Conservation (phyloP, 2,329 filamentous ascomycete genomes). For the Acephala macrosclerotiorum region DNA sequence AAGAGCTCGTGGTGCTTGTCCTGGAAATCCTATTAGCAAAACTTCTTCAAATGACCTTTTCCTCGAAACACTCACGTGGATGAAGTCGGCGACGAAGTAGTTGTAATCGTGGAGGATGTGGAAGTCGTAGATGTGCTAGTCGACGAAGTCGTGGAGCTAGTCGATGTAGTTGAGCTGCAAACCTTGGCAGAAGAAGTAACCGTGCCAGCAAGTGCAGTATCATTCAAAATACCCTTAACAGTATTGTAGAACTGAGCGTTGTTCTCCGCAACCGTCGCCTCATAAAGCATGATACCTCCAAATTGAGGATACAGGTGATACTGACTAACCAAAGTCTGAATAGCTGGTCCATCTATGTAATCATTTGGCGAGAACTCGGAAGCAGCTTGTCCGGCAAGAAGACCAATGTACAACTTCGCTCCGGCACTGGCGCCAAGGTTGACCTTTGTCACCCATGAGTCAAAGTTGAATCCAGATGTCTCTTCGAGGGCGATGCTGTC, state of each 20-base stretch:
- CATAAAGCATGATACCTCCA: constrained; percentile 46
- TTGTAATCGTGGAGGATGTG: neutral
- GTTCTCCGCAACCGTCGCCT: constrained; percentile 37
- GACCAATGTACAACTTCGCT: constrained; percentile 43
- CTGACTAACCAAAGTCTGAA: constrained; percentile 33
- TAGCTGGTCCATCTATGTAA: constrained; percentile 37
- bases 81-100: constrained; percentile 10
- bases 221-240: constrained; percentile 33
- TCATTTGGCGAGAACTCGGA: constrained; percentile 23
- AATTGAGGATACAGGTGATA: constrained; percentile 37
- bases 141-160: constrained; percentile 3
- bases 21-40: neutral
- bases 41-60: neutral
- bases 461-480: constrained; percentile 36
- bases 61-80: neutral
- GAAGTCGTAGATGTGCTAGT: constrained; percentile 13
- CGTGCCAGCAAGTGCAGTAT: constrained; percentile 3
- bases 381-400: constrained; percentile 31
- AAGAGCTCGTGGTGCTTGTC: constrained; percentile 1
- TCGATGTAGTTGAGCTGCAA: constrained; percentile 18
- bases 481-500: constrained; percentile 10
- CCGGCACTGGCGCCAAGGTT: constrained; percentile 33
- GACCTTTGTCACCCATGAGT: constrained; percentile 35
- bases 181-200: constrained; percentile 19
- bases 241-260: constrained; percentile 28